Evolutionary conservation across 192 early-diverging fungal species (phyloP).

Genomic region (Gonapodya sp.): DNA sequence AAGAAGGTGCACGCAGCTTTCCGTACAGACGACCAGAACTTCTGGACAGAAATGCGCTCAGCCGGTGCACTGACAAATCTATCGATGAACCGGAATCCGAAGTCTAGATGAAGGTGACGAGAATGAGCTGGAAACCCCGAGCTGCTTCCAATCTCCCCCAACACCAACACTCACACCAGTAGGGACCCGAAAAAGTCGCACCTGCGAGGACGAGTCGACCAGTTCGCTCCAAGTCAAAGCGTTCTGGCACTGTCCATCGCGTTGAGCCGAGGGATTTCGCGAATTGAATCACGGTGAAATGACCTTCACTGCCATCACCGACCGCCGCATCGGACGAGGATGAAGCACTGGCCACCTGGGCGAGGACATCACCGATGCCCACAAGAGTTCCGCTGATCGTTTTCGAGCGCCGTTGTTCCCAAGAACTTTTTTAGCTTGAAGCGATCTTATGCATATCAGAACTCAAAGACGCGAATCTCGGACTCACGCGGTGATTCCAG

Average conservation of each 20-base stretch:
- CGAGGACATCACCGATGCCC: background rate
- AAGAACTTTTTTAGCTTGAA: background rate
- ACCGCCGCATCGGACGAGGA: background rate
- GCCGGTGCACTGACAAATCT: background rate
- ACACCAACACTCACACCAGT: background rate
- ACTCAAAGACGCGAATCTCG: background rate
- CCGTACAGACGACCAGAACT: background rate
- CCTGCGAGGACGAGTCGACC: background rate
- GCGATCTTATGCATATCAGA: too few species aligned
- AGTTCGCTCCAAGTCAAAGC: background rate
- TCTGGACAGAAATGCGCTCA: background rate
- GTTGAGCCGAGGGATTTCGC: background rate
- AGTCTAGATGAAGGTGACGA: slow-evolving; percentile 3
- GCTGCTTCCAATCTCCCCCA: background rate
- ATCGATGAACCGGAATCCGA: background rate
- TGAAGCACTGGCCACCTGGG: background rate
- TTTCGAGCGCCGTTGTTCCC: background rate
- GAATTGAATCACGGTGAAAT: background rate
- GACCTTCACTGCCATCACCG: background rate
- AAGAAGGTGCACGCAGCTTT: background rate
- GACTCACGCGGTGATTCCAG: background rate
- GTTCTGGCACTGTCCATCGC: background rate
- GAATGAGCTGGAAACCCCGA: background rate
- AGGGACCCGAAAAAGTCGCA: background rate
- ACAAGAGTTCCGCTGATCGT: too few species aligned